phyloP scores from a whole-genome alignment of 345 rosid genomes.

The Balakata baccata region DNA sequence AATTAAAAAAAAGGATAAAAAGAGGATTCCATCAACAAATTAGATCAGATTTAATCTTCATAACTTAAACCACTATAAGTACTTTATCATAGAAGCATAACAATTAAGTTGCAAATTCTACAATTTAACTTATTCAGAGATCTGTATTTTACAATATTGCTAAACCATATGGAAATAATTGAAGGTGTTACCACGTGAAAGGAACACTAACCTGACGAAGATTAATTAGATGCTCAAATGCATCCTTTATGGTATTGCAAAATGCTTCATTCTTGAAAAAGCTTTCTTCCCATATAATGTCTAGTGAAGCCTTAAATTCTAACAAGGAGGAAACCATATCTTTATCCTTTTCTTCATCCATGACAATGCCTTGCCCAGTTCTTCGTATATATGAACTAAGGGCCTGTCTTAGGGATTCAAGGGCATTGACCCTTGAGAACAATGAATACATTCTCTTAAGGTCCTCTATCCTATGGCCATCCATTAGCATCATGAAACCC shows the following conservation, averaged over 20 bases:
- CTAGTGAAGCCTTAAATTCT: conserved; percentile 92
- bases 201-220: conserved; percentile 74
- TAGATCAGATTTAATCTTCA: neutral
- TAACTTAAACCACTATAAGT: neutral
- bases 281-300: conserved; percentile 88
- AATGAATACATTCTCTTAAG: conserved; percentile 76
- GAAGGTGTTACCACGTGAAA: conserved; percentile 2
- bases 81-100: neutral
- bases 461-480: conserved; percentile 89
- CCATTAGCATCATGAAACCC: conserved; percentile 91
- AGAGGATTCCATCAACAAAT: neutral
- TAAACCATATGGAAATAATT: neutral
- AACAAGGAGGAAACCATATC: conserved; percentile 85
- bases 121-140: neutral
- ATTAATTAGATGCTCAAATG: conserved; percentile 92
- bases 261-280: conserved; percentile 84
- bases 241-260: conserved; percentile 84
- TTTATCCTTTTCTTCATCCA: conserved; percentile 99
- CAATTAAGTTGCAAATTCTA: conserved; percentile 8
- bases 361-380: conserved; percentile 75
- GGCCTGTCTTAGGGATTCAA: conserved; percentile 81
- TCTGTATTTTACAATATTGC: neutral
- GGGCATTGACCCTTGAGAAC: conserved; percentile 77
- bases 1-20: neutral
- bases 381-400: conserved; percentile 72